Percentiles rank a stretch among this genome's conserved stretches.
These are phyloP conservation scores for Fragaria vesca DNA, from an alignment of 306 rosid genomes.

Conservation along the genomic window DNA sequence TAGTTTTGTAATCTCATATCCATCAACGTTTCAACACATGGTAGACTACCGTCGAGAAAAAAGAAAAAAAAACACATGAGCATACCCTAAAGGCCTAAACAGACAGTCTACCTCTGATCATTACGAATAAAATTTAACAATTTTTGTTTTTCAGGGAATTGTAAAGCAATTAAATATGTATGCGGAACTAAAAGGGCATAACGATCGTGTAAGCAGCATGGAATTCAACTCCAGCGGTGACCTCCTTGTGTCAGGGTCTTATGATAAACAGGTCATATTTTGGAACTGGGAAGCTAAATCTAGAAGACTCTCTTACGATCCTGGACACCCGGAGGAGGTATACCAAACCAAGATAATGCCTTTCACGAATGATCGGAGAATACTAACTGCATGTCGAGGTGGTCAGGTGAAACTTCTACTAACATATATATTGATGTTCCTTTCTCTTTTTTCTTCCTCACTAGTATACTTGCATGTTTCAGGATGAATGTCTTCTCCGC, in stretches of 20 bases:
- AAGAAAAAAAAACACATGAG: too few species aligned
- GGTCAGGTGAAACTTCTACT: not conserved
- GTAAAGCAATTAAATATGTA: not conserved
- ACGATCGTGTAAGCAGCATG: not conserved
- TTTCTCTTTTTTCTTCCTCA: too few species aligned
- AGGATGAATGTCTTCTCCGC: too few species aligned
- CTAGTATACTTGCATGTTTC: too few species aligned
- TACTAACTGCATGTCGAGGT: not conserved
- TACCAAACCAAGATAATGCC: not conserved
- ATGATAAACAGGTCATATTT: not conserved
- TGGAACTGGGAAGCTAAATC: not conserved
- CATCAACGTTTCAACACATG: not conserved
- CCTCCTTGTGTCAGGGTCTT: not conserved
- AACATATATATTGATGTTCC: too few species aligned
- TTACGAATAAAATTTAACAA: not conserved
- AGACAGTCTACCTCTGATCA: not conserved
- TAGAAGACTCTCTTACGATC: not conserved
- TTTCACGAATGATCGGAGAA: not conserved
- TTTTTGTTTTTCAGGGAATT: not conserved
- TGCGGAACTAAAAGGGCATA: not conserved
- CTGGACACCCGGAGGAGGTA: not conserved
- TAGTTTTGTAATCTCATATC: too few species aligned
- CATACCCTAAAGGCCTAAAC: not conserved
- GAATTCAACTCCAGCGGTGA: not conserved
- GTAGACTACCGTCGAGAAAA: not conserved